These are phyloP conservation scores for Penicillium waksmanii DNA, from an alignment of 495 filamentous ascomycete genomes.

Conservation along the genomic window DNA sequence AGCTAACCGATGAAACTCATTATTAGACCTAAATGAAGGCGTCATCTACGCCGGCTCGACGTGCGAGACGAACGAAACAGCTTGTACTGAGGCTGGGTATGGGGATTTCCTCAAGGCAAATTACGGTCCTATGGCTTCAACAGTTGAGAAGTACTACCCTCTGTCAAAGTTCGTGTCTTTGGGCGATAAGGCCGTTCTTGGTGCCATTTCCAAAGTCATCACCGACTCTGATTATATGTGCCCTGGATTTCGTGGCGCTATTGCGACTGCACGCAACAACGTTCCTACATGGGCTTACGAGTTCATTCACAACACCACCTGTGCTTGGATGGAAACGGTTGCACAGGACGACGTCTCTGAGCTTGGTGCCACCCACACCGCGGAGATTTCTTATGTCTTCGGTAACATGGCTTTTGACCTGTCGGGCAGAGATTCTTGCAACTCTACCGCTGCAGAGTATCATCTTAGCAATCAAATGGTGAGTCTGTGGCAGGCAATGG, in stretches of 20 bases:
- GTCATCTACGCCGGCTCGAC: too few relatives aligned
- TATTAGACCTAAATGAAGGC: too few relatives aligned
- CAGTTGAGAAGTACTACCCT: slow-evolving; percentile 38
- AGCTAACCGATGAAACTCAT: neutral
- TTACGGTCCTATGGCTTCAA: slow-evolving; percentile 33
- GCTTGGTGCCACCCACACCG: neutral
- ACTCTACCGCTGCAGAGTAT: slow-evolving; percentile 32
- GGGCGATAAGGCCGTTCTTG: slow-evolving; percentile 3
- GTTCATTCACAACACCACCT: slow-evolving; percentile 39
- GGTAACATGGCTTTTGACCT: neutral
- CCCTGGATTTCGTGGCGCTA: slow-evolving; percentile 26
- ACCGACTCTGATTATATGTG: slow-evolving; percentile 38
- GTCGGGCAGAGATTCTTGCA: slow-evolving; percentile 26
- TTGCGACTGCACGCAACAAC: slow-evolving; percentile 24
- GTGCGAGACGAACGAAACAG: neutral
- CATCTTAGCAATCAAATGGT: slow-evolving; percentile 36
- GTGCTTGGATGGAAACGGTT: slow-evolving; percentile 6
- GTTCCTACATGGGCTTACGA: slow-evolving; percentile 39
- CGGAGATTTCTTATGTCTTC: neutral
- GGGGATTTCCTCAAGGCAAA: slow-evolving; percentile 16
- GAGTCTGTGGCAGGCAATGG: slow-evolving; percentile 44
- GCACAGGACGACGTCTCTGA: neutral
- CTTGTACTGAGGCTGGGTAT: neutral
- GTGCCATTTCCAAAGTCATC: slow-evolving; percentile 29
- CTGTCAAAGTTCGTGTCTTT: slow-evolving; percentile 16